These are phyloP conservation scores for Millerozyma acaciae DNA, from an alignment of 805 yeast species.

Conservation along the genomic window DNA sequence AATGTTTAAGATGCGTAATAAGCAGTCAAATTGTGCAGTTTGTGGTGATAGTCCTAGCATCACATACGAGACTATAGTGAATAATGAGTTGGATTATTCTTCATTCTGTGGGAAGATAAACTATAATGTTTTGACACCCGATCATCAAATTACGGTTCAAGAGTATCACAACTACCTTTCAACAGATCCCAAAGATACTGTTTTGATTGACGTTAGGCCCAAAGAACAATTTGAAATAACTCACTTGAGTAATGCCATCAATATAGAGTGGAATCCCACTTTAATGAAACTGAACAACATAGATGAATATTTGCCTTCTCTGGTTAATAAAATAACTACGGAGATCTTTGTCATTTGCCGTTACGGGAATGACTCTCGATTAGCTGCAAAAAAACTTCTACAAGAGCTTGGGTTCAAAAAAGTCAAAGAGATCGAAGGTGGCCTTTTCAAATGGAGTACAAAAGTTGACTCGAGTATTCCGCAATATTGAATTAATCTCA, in stretches of 20 bases:
- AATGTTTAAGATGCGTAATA: slow-evolving; percentile 74
- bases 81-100: slow-evolving; percentile 55
- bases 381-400: slow-evolving; percentile 58
- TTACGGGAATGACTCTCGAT: slow-evolving; percentile 86
- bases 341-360: slow-evolving; percentile 68
- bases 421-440: slow-evolving; percentile 74
- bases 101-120: slow-evolving; percentile 69
- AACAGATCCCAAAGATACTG: slow-evolving; percentile 12
- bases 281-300: slow-evolving; percentile 25
- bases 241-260: slow-evolving; percentile 53
- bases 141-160: slow-evolving; percentile 46
- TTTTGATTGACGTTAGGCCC: slow-evolving; percentile 78
- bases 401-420: slow-evolving; percentile 45
- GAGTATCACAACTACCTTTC: slow-evolving; percentile 22
- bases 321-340: slow-evolving; percentile 17
- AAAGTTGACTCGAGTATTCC: slow-evolving; percentile 61
- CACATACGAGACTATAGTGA: slow-evolving; percentile 42
- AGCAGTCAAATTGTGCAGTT: slow-evolving; percentile 54
- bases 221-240: slow-evolving; percentile 69
- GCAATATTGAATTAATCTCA: slow-evolving; percentile 42
- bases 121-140: slow-evolving; percentile 41
- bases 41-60: slow-evolving; percentile 59
- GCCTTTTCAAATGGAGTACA: slow-evolving; percentile 64
- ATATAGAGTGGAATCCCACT: slow-evolving; percentile 57
- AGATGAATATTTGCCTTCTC: slow-evolving; percentile 17